Evolutionary conservation across 805 yeast genomes (phyloP).

Genomic region (Lachancea lanzarotensis): DNA sequence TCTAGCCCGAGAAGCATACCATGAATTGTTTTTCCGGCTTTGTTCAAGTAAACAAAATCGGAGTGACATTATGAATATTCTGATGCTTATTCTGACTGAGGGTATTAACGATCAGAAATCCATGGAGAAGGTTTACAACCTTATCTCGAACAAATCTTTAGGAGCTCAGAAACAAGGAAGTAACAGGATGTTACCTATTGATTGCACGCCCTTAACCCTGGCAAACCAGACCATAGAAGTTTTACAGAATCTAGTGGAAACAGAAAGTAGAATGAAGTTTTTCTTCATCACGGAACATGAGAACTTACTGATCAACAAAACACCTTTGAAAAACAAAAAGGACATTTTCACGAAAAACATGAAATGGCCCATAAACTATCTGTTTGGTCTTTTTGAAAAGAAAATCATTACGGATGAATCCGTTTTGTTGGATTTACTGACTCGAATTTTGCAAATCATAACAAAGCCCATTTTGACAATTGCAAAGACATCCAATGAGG

Average conservation of each 20-base stretch:
- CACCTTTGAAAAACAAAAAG: slow-evolving; percentile 31
- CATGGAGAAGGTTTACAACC: slow-evolving; percentile 54
- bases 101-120: slow-evolving; percentile 58
- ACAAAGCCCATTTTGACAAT: slow-evolving; percentile 64
- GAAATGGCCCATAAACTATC: slow-evolving; percentile 66
- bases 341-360: slow-evolving; percentile 31
- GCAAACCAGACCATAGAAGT: slow-evolving; percentile 76
- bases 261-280: slow-evolving; percentile 59
- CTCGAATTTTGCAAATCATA: slow-evolving; percentile 68
- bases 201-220: slow-evolving; percentile 60
- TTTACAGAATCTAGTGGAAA: slow-evolving; percentile 60
- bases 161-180: slow-evolving; percentile 15
- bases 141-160: slow-evolving; percentile 47
- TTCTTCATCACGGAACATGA: slow-evolving; percentile 79
- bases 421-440: slow-evolving; percentile 66
- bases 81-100: slow-evolving; percentile 67
- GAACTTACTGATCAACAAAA: slow-evolving; percentile 34
- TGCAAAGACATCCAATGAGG: slow-evolving; percentile 36
- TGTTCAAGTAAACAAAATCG: slow-evolving; percentile 76
- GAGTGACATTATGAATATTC: slow-evolving; percentile 60
- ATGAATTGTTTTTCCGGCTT: slow-evolving; percentile 57
- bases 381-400: slow-evolving; percentile 57
- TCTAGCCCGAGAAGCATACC: slow-evolving; percentile 54
- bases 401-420: slow-evolving; percentile 64
- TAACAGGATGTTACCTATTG: slow-evolving; percentile 41